Base-by-base conservation (phyloP, 2,329 filamentous ascomycete species). In the Calonectria honghensis region DNA sequence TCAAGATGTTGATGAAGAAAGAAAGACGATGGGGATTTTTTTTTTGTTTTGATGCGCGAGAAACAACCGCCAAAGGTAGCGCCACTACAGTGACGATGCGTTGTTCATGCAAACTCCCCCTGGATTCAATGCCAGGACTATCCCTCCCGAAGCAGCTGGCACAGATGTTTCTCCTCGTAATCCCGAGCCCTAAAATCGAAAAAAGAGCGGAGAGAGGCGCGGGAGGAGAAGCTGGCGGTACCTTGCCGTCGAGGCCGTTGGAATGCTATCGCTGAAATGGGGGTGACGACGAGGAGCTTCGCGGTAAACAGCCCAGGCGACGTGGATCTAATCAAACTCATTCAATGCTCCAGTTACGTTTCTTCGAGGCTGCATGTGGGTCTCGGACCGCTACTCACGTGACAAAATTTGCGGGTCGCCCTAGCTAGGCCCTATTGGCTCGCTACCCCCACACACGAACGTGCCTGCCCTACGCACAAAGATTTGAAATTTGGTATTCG, bases 391-490 rank as follows among this genome's bases (percentile, higher is more conserved):
- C 13, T 0, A 0, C 16, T 80, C 84, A 84, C 82, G 84, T 84
- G 82, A 83, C 16, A 4, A 3, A 0, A 1, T 16, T 5, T 35
- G 57, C 63, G 75, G 70, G 31, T 45, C 29, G 14, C 39, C 52
- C 10, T 67, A 59, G 59, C 70, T n/a, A 68, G 39, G 57, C 67
- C 67, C 83, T 75, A 85, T 86, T 85, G 84, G 84, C 71, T 85
- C 83, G 84, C 82, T 83, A 77, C 78, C 77, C 77, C 81, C 80
- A 80, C 78, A 79, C 79, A 76, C 75, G 79, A 81, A 81, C 80
- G 81, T 83, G 83, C 83, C 82, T 84, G 84, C 83, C 82, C 84
- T 85, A 85, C 84, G 84, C 84, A 86, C 84, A 86, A 84, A 85
- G 83, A 85, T 80, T 86, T 85, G 83, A 84, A 84, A 84, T 84